A percentile compares a stretch with the other conserved stretches of the same genome.
These are phyloP conservation scores for Laburnicola sp. DNA, from an alignment of 2,329 filamentous ascomycete genomes.

Conservation along the genomic window DNA sequence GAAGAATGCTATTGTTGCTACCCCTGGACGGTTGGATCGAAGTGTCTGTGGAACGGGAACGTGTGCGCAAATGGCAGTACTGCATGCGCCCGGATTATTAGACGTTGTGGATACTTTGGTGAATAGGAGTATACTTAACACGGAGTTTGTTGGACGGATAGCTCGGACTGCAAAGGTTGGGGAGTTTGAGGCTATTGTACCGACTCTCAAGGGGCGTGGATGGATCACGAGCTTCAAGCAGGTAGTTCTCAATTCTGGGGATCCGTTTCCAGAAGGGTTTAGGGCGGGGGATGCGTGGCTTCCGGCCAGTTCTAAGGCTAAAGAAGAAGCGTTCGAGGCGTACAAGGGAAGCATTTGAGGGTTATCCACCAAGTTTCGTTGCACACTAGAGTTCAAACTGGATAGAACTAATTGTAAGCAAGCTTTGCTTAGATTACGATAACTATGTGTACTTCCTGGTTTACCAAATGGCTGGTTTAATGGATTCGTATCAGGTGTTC, in stretches of 20 bases:
- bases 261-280: constrained; percentile 52
- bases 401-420: too few relatives aligned
- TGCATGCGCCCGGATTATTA: constrained; percentile 49
- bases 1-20: constrained; percentile 50
- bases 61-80: constrained; percentile 49
- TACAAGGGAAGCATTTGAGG: too few relatives aligned
- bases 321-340: too few relatives aligned
- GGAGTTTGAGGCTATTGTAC: constrained; percentile 45
- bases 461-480: too few relatives aligned
- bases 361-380: too few relatives aligned
- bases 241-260: constrained; percentile 49
- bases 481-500: too few relatives aligned
- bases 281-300: constrained; percentile 40
- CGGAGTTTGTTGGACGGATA: constrained; percentile 49
- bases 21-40: constrained; percentile 52
- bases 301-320: too few relatives aligned
- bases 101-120: constrained; percentile 43
- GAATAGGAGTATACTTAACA: constrained; percentile 50
- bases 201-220: constrained; percentile 49
- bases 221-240: constrained; percentile 54
- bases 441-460: too few relatives aligned
- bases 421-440: too few relatives aligned
- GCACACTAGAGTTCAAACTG: too few relatives aligned
- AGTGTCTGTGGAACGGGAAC: constrained; percentile 54
- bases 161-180: constrained; percentile 46